phyloP scores from a whole-genome alignment of 805 yeast genomes.

The Jamesozyma rosinii region DNA sequence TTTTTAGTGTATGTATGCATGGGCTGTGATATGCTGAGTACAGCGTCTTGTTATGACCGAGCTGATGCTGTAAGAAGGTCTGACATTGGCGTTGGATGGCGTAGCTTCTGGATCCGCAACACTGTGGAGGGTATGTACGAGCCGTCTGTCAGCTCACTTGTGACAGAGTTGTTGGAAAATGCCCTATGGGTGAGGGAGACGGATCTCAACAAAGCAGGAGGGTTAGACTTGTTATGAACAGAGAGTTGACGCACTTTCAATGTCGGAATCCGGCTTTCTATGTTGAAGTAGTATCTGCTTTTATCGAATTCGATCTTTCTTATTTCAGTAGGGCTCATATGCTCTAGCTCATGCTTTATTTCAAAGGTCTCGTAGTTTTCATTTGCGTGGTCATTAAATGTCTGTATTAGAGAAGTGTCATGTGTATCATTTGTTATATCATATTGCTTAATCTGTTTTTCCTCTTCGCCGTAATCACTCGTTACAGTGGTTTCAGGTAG shows the following conservation, averaged over 20 bases:
- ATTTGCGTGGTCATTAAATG: neutral
- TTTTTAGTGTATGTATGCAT: too few species aligned
- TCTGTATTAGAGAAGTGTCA: neutral
- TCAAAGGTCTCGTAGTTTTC: neutral
- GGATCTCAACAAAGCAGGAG: neutral
- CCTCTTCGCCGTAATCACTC: neutral
- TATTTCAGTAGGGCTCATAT: neutral
- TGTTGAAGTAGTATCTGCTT: constrained; percentile 8
- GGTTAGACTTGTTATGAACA: neutral
- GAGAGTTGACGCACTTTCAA: neutral
- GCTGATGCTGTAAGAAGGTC: constrained; percentile 7
- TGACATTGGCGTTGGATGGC: constrained; percentile 21
- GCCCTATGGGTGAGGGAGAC: neutral
- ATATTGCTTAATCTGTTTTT: neutral
- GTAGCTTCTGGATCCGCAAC: constrained; percentile 5
- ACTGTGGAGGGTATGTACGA: neutral
- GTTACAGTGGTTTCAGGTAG: neutral
- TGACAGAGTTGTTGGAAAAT: neutral
- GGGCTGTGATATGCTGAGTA: too few species aligned
- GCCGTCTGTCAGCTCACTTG: neutral
- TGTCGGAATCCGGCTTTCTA: constrained; percentile 11
- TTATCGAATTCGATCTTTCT: constrained; percentile 10
- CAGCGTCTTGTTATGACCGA: neutral
- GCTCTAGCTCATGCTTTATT: neutral
- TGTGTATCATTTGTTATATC: neutral